Evolutionary conservation across 2,329 filamentous ascomycete genomes (phyloP), one percentile per base, ranked within the genome.

Genomic region (Dactylellina cionopaga): DNA sequence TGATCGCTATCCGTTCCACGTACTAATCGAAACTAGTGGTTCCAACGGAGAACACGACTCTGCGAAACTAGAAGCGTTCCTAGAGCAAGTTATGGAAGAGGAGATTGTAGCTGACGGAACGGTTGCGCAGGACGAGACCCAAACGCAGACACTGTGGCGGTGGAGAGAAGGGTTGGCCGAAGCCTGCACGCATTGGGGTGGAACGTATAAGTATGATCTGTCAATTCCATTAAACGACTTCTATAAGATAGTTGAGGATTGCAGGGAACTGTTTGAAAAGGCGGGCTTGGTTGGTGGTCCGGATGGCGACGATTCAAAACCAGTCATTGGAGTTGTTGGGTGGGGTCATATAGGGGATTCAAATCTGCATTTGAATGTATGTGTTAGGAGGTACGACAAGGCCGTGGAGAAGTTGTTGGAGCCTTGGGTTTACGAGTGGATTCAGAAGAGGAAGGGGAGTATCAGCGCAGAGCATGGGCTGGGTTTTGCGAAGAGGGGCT

Each of bases 301-400:
- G 11, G 62, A 49, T 0, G 59, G 68, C 81, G 39, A 82, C 51
- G 90, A 92, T 58, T 89, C 92, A 44, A 87, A 89, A 4, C 87
- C 90, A 63, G 93, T 96, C 4, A 86, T 96, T 1, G 90, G 90
- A 66, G 93, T 97, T n/a, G 88, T 97, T 17, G 95, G 95, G 17
- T 99, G 97, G 79, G 95, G 95, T 31, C 95, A 99, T 80, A 98
- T 99, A 93, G 96, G 95, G 37, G 95, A 99, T 81, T 88, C 90
- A 2, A 99, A 99, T 81, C 82, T 99, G 75, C 96, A 99, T 81
- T 84, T 99, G 76, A 99, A 99, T 81, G 87, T 99, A 31, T 86
- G 91, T 0, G 90, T 92, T 15, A 84, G 93, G 73, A 83, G 89
- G 73, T 98, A 95, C 81, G 92, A 95, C 81, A 91, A 93, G 81